Percentiles rank a stretch among this genome's conserved stretches.
Evolutionary conservation across 495 filamentous ascomycete genomes (phyloP).

Genomic region (Cercophora samala): DNA sequence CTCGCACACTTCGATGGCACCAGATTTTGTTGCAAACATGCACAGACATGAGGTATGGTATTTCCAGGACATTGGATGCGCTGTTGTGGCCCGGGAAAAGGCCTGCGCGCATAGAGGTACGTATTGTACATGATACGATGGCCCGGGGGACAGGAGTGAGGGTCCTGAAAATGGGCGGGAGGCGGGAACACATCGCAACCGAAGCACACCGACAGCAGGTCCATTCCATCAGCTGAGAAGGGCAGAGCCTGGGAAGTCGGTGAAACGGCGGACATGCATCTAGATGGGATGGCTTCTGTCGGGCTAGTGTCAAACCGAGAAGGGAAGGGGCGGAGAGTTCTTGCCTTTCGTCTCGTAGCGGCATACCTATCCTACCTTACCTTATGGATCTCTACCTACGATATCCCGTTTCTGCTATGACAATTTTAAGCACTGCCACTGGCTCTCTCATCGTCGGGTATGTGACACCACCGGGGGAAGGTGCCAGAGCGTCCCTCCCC

Average conservation of each 20-base stretch:
- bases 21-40: not conserved
- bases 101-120: not conserved
- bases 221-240: not conserved
- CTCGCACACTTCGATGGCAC: not conserved
- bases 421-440: not conserved
- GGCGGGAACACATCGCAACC: slow-evolving; percentile 11
- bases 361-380: not conserved
- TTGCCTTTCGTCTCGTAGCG: not conserved
- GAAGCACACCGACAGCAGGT: slow-evolving; percentile 9
- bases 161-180: not conserved
- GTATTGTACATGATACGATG: not conserved
- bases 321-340: not conserved
- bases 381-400: too few species aligned
- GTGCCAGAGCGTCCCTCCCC: not conserved
- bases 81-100: not conserved
- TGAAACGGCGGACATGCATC: not conserved
- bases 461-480: not conserved
- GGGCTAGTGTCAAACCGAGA: not conserved
- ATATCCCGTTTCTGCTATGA: not conserved
- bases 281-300: not conserved
- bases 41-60: not conserved
- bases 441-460: not conserved
- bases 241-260: not conserved
- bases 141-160: not conserved
- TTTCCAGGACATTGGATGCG: not conserved